Conservation (phyloP, 2,329 filamentous ascomycete genomes). For the Dothidotthia symphoricarpi region DNA sequence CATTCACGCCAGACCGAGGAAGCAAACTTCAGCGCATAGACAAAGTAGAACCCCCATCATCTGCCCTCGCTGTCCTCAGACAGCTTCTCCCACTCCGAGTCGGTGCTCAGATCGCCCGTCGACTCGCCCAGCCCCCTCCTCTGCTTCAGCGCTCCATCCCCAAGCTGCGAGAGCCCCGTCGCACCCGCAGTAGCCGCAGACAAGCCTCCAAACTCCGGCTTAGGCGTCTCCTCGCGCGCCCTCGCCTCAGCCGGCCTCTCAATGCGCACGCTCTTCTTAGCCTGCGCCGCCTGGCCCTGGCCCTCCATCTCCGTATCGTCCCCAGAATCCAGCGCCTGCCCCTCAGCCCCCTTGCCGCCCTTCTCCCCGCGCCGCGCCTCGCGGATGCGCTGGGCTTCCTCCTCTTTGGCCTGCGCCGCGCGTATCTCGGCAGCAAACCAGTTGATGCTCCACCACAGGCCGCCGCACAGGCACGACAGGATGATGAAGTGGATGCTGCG, state of each 20-base stretch:
- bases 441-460: constrained; percentile 92
- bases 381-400: constrained; percentile 50
- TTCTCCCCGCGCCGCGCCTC: constrained; percentile 48
- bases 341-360: constrained; percentile 23
- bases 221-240: constrained; percentile 20
- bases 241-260: constrained; percentile 23
- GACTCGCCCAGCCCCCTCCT: constrained; percentile 49
- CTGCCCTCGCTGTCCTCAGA: constrained; percentile 51
- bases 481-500: constrained; percentile 86
- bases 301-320: constrained; percentile 49
- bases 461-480: constrained; percentile 73
- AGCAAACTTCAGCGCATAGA: too few species aligned
- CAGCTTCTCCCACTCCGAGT: constrained; percentile 97
- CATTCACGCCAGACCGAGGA: too few species aligned
- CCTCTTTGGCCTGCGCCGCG: constrained; percentile 48
- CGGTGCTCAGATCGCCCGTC: constrained; percentile 67
- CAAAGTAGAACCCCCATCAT: constrained; percentile 17
- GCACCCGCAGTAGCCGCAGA: constrained; percentile 25
- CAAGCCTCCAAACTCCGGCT: constrained; percentile 9
- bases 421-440: constrained; percentile 79
- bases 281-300: constrained; percentile 33
- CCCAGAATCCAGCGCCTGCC: constrained; percentile 45
- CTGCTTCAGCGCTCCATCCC: constrained; percentile 46
- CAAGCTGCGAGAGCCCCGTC: constrained; percentile 32
- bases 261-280: constrained; percentile 27